Base-by-base conservation (phyloP, 2,329 filamentous ascomycete species). In the Apiospora rasikravindrae region DNA sequence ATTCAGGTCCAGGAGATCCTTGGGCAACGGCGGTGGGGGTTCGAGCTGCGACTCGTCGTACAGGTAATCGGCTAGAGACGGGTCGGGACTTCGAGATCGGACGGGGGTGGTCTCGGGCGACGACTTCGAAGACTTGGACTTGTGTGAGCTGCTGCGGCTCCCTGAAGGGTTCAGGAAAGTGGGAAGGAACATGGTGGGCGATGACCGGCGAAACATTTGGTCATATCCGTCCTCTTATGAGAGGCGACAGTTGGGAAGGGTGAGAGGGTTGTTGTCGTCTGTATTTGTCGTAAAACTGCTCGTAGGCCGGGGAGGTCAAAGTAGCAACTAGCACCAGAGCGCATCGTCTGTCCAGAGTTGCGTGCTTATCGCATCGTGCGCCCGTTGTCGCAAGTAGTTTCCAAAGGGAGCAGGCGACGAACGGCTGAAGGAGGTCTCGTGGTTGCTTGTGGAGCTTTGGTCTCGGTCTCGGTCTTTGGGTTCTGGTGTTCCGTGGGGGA, bases 1-100 rank as follows among this genome's bases (percentile, higher is more conserved):
- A 83, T 96, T 96, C 68, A 96, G 86, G 72, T 92, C 89, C 75
- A 88, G 86, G 33, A 95, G 86, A 77, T 94, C 88, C 51, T 89
- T 88, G 47, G 88, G 84, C 73, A 91, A 89, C 75, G 84, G 83
- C 10, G 82, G 80, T 33, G 85, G 75, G 64, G 84, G 83, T 26
- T 79, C 80, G 37, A 92, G 84, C 76, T 92, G 87, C 44, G 86
- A 80, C 74, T 89, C 88, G 73, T 90, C 87, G 77, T 84, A 82
- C 75, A 92, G 89, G 78, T 87, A 90, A 66, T 85, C 85, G 72
- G 81, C 76, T 26, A 73, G 51, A 51, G 75, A 72, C 49, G 70
- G 70, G 49, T 81, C 79, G 72, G 67, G 49, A 24, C 73, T 71
- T 51, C 69, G 77, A 7, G 75, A 73, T n/a, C 71, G 72, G 47